Evolutionary conservation across 2,329 filamentous ascomycete genomes (phyloP).

Genomic region (Trichoderma gracile): DNA sequence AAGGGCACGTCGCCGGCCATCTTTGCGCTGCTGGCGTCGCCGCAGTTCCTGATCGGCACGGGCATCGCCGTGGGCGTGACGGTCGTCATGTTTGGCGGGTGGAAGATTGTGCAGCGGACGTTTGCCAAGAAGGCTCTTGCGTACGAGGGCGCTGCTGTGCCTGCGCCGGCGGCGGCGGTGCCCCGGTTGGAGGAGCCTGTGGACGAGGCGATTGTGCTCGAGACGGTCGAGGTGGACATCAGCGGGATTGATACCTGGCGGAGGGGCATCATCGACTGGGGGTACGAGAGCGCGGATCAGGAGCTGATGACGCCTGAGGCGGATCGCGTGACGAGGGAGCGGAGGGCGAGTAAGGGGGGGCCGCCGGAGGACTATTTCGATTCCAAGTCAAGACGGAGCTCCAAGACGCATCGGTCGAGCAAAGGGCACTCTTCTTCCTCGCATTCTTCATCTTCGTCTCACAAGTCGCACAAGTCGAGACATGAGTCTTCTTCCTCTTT

Average conservation of each 20-base stretch:
- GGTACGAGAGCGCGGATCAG: constrained; percentile 51
- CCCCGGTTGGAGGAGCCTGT: constrained; percentile 39
- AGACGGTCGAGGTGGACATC: constrained; percentile 58
- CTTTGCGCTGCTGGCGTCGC: constrained; percentile 81
- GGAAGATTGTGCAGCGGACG: constrained; percentile 90
- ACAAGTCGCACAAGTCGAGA: constrained; percentile 35
- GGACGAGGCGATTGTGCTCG: constrained; percentile 59
- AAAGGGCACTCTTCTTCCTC: constrained; percentile 35
- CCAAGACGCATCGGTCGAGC: constrained; percentile 36
- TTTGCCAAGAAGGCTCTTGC: constrained; percentile 33
- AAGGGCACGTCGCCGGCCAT: constrained; percentile 83
- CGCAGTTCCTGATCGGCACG: constrained; percentile 91
- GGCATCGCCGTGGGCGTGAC: constrained; percentile 91
- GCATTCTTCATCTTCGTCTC: constrained; percentile 26
- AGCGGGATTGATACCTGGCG: constrained; percentile 61
- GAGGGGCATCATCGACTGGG: constrained; percentile 50
- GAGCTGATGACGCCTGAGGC: constrained; percentile 61
- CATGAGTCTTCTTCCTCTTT: constrained; percentile 29
- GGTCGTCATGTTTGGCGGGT: constrained; percentile 91
- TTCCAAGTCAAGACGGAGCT: constrained; percentile 40
- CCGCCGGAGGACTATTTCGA: constrained; percentile 45
- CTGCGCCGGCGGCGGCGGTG: constrained; percentile 31
- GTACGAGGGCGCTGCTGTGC: constrained; percentile 34
- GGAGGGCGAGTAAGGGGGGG: constrained; percentile 30
- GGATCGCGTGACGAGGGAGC: constrained; percentile 41